phyloP scores from a whole-genome alignment of 352 stramenopile genomes.

The Pythium aristosporum region DNA sequence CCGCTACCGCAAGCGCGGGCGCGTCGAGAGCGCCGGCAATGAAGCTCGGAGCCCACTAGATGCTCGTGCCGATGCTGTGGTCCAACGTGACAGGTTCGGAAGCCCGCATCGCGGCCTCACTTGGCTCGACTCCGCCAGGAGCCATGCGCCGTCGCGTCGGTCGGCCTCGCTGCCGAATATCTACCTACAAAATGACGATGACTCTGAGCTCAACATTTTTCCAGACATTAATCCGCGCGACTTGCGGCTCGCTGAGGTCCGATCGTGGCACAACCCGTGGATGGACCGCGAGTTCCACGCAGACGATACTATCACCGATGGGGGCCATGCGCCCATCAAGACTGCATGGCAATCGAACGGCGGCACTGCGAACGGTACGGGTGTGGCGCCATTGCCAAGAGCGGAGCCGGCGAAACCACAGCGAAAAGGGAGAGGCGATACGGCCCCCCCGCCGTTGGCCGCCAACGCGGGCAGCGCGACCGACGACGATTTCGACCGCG shows the following conservation, averaged over 20 bases:
- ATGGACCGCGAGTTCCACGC: slow-evolving; percentile 45
- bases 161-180: slow-evolving; percentile 34
- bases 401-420: neutral
- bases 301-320: too few relatives aligned
- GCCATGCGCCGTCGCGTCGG: slow-evolving; percentile 14
- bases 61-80: neutral
- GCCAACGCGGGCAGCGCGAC: neutral
- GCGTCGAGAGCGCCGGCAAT: slow-evolving; percentile 63
- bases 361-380: neutral
- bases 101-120: slow-evolving; percentile 17
- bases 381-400: neutral
- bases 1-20: slow-evolving; percentile 56
- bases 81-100: slow-evolving; percentile 8
- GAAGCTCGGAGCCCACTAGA: slow-evolving; percentile 22
- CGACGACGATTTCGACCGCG: slow-evolving; percentile 38
- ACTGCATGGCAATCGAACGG: neutral
- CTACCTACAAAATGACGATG: slow-evolving; percentile 36
- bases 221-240: slow-evolving; percentile 78
- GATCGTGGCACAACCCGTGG: slow-evolving; percentile 77
- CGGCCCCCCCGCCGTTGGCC: too few relatives aligned
- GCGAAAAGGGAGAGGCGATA: neutral
- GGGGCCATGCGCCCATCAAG: neutral
- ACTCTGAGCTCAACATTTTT: slow-evolving; percentile 71
- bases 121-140: slow-evolving; percentile 3
- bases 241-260: slow-evolving; percentile 77